A percentile compares a stretch with the other conserved stretches of the same genome.
These are phyloP conservation scores for Hansenula anomala DNA, from an alignment of 1,139 yeast species.

Conservation along the genomic window DNA sequence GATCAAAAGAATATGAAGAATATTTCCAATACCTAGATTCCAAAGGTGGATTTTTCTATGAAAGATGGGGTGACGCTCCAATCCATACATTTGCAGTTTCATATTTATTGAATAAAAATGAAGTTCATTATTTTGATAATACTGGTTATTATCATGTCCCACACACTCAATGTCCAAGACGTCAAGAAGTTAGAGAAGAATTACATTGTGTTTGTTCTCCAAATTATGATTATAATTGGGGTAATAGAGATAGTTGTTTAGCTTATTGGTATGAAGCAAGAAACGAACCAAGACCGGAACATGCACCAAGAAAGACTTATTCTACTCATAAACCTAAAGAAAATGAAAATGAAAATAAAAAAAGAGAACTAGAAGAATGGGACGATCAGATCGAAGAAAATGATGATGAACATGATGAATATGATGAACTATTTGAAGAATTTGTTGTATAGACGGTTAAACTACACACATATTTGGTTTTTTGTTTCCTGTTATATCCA, in stretches of 20 bases:
- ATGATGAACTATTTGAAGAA: not conserved
- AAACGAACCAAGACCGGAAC: slow-evolving; percentile 39
- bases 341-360: not conserved
- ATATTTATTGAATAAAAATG: slow-evolving; percentile 37
- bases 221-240: slow-evolving; percentile 44
- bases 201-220: slow-evolving; percentile 44
- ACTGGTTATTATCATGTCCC: slow-evolving; percentile 63
- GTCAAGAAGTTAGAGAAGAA: slow-evolving; percentile 40
- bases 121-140: slow-evolving; percentile 52
- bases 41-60: slow-evolving; percentile 58
- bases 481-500: too few relatives aligned
- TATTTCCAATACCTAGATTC: slow-evolving; percentile 47
- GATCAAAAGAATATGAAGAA: slow-evolving; percentile 41
- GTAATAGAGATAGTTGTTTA: slow-evolving; percentile 44
- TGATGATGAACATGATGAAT: not conserved
- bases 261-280: slow-evolving; percentile 43
- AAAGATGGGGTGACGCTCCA: slow-evolving; percentile 68
- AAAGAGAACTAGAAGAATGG: slow-evolving; percentile 3
- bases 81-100: slow-evolving; percentile 57
- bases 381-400: not conserved
- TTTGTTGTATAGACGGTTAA: too few relatives aligned
- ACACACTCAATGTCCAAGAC: slow-evolving; percentile 30
- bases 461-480: too few relatives aligned
- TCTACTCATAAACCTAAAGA: slow-evolving; percentile 5
- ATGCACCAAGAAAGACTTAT: slow-evolving; percentile 23